phyloP scores from a whole-genome alignment of 345 rosid species.

The Aegle marmelos region DNA sequence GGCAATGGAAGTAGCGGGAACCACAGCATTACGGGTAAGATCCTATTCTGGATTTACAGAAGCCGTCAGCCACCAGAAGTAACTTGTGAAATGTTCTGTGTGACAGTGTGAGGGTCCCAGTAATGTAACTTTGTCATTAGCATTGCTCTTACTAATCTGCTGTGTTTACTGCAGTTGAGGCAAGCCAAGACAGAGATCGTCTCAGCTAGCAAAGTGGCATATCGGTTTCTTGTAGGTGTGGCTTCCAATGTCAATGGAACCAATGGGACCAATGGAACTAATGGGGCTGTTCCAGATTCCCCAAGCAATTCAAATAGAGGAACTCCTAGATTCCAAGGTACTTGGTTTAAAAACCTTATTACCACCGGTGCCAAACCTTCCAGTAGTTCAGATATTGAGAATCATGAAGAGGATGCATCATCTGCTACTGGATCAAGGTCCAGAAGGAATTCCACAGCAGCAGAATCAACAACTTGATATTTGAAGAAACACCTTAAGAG shows the following conservation, averaged over 20 bases:
- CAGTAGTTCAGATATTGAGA: conserved; percentile 36
- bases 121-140: background rate
- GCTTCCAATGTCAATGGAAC: conserved; percentile 36
- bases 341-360: conserved; percentile 82
- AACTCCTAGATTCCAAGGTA: conserved; percentile 52
- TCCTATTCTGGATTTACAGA: background rate
- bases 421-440: conserved; percentile 23
- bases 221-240: conserved; percentile 71
- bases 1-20: conserved; percentile 87
- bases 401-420: conserved; percentile 31
- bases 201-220: conserved; percentile 96
- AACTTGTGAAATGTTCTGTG: background rate
- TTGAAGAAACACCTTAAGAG: background rate
- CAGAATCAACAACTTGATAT: conserved; percentile 17
- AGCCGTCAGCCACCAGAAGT: background rate
- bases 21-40: conserved; percentile 76
- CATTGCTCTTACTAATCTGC: conserved; percentile 2
- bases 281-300: conserved; percentile 38
- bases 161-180: conserved; percentile 58
- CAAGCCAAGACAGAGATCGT: conserved; percentile 95
- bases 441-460: background rate
- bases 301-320: conserved; percentile 61
- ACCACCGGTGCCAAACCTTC: conserved; percentile 67
- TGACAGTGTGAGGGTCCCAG: background rate
- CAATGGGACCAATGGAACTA: conserved; percentile 21